Evolutionary conservation across 192 early-diverging fungal species (phyloP).

Genomic region (Diversispora eburnea): DNA sequence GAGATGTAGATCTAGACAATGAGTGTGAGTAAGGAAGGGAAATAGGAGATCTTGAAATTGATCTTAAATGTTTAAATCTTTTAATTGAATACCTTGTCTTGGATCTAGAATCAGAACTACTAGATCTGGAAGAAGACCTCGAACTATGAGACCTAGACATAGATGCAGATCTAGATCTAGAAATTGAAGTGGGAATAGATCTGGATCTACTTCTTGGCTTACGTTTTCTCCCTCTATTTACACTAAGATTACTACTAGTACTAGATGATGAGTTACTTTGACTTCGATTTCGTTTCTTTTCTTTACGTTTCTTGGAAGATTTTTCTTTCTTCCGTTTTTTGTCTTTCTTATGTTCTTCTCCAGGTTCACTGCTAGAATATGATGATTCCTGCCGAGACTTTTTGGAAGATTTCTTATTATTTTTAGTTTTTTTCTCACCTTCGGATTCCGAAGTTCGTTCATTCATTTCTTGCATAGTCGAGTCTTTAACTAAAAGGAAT

Average conservation of each 20-base stretch:
- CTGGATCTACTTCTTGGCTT: too few species aligned
- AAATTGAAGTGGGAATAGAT: too few species aligned
- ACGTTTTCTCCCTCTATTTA: conserved; percentile 33
- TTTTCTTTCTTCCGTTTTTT: conserved; percentile 40
- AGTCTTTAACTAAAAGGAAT: conserved; percentile 22
- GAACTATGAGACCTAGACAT: conserved; percentile 17
- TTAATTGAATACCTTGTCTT: too few species aligned
- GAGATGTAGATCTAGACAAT: neutral
- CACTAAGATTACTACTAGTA: conserved; percentile 11
- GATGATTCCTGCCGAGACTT: conserved; percentile 30
- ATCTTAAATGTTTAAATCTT: too few species aligned
- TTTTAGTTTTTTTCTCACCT: conserved; percentile 22
- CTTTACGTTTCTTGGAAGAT: conserved; percentile 31
- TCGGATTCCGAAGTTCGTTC: conserved; percentile 28
- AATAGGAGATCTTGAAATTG: neutral
- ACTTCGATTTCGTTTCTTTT: conserved; percentile 25
- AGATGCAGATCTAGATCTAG: too few species aligned
- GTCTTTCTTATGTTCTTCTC: conserved; percentile 32
- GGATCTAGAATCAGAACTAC: conserved; percentile 32
- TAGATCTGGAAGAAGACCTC: neutral
- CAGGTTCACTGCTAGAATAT: conserved; percentile 36
- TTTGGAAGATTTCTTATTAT: conserved; percentile 27
- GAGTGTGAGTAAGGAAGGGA: neutral
- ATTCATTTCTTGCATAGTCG: conserved; percentile 19
- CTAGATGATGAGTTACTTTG: neutral